phyloP scores from a whole-genome alignment of 2,329 filamentous ascomycete species.

The Cladosporium colombiae region DNA sequence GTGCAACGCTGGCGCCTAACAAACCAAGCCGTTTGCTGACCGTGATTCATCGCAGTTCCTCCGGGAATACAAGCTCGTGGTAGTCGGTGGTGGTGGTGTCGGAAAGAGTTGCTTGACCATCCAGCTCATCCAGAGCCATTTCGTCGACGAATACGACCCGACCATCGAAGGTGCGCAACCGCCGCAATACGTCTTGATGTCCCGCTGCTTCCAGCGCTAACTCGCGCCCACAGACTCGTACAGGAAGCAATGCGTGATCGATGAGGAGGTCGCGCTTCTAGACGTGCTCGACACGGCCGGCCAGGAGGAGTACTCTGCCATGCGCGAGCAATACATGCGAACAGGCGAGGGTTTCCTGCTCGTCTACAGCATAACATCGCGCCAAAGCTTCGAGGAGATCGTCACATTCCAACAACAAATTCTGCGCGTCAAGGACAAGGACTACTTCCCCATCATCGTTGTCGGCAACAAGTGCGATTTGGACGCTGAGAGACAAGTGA shows the following conservation, averaged over 20 bases:
- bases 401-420: conserved; percentile 99
- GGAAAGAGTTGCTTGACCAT: conserved; percentile 99
- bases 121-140: conserved; percentile 78
- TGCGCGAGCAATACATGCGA: conserved; percentile 99
- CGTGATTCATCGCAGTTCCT: conserved; percentile 44
- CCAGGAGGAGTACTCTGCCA: conserved; percentile 98
- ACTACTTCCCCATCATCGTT: conserved; percentile 99
- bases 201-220: conserved; percentile 24
- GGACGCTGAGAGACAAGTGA: conserved; percentile 86
- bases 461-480: conserved; percentile 99
- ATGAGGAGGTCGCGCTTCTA: conserved; percentile 95
- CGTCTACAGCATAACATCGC: conserved; percentile 96
- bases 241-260: conserved; percentile 99
- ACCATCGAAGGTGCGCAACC: conserved; percentile 85
- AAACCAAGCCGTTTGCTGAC: conserved; percentile 23
- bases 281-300: conserved; percentile 98
- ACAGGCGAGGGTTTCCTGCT: conserved; percentile 97
- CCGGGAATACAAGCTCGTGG: conserved; percentile 66
- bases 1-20: conserved; percentile 15
- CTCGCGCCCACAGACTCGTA: conserved; percentile 74
- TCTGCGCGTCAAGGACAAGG: conserved; percentile 97
- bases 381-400: conserved; percentile 98
- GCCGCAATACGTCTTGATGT: not conserved
- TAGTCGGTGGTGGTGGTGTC: conserved; percentile 96
- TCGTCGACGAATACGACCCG: conserved; percentile 98